Evolutionary conservation across 176 grass and related monocot genomes (phyloP).

Genomic region (Canna indica): DNA sequence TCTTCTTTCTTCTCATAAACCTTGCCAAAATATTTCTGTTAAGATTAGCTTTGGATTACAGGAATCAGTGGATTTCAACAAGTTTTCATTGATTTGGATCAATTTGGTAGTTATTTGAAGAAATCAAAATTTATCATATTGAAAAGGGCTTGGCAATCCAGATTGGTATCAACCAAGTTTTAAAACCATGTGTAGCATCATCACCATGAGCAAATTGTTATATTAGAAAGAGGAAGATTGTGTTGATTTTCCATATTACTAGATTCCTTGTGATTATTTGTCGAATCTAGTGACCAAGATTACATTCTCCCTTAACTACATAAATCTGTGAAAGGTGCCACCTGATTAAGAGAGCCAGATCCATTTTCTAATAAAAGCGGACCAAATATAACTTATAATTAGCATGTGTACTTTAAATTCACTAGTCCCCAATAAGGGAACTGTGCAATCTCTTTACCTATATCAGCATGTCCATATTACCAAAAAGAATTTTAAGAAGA

Average conservation of each 20-base stretch:
- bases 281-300: too few species aligned
- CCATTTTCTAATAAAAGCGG: background rate
- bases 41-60: too few species aligned
- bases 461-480: too few species aligned
- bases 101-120: background rate
- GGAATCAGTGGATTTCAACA: too few species aligned
- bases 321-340: background rate
- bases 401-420: background rate
- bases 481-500: background rate
- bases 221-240: background rate
- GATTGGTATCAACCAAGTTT: background rate
- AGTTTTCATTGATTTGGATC: too few species aligned
- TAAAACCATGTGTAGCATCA: background rate
- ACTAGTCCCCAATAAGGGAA: background rate
- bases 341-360: background rate
- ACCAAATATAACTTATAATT: background rate
- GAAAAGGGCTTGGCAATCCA: background rate
- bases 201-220: background rate
- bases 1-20: background rate
- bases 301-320: background rate
- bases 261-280: too few species aligned
- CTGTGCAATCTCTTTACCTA: background rate
- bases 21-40: background rate
- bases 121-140: background rate
- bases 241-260: too few species aligned